Evolutionary conservation across 805 yeast species (phyloP).

Genomic region (Cyberlindnera meyerae): DNA sequence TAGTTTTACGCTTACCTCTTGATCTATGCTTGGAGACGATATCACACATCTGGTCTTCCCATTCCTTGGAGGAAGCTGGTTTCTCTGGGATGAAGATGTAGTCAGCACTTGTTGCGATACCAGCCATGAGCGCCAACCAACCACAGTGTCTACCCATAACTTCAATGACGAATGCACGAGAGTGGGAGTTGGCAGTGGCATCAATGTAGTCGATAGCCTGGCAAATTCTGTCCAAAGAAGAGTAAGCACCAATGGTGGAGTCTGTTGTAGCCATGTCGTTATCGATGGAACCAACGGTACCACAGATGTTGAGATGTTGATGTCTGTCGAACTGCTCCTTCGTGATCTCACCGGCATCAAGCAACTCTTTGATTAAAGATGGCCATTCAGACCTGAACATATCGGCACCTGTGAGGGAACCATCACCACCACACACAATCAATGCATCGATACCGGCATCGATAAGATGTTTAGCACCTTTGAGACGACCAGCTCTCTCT

Average conservation of each 20-base stretch:
- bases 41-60: slow-evolving; percentile 52
- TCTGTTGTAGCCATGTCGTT: slow-evolving; percentile 98
- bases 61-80: slow-evolving; percentile 68
- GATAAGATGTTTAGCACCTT: slow-evolving; percentile 81
- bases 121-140: slow-evolving; percentile 97
- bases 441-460: slow-evolving; percentile 88
- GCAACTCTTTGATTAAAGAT: slow-evolving; percentile 68
- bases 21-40: slow-evolving; percentile 41
- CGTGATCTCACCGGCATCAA: slow-evolving; percentile 50
- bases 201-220: slow-evolving; percentile 94
- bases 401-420: slow-evolving; percentile 97
- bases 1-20: slow-evolving; percentile 89
- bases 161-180: slow-evolving; percentile 95
- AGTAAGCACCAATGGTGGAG: slow-evolving; percentile 93
- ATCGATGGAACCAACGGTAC: slow-evolving; percentile 94
- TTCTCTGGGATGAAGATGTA: slow-evolving; percentile 91
- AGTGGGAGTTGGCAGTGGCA: slow-evolving; percentile 95
- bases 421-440: slow-evolving; percentile 99
- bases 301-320: slow-evolving; percentile 77
- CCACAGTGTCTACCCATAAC: slow-evolving; percentile 99
- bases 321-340: slow-evolving; percentile 54
- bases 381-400: slow-evolving; percentile 95
- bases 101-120: slow-evolving; percentile 95
- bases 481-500: slow-evolving; percentile 78
- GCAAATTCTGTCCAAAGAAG: slow-evolving; percentile 89